A percentile compares a stretch with the other conserved stretches of the same genome.
Conservation (phyloP, 768 basidiomycete species). For the Trametes gibbosa region DNA sequence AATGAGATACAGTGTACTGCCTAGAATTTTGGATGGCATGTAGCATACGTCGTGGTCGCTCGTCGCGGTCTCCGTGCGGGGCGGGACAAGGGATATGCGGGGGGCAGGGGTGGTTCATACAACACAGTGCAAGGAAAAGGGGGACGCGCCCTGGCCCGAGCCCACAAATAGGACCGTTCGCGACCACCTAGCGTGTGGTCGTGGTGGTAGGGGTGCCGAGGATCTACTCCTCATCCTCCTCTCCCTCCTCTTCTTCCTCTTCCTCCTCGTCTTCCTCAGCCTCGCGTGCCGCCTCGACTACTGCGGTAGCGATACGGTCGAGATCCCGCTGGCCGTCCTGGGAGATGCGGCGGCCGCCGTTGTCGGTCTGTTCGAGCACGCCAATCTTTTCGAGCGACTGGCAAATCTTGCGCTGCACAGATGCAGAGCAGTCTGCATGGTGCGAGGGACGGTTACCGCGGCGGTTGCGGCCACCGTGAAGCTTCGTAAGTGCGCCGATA, state of each 20-base stretch:
- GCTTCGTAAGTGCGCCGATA: constrained; percentile 89
- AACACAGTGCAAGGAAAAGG: background rate
- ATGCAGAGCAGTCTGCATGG: constrained; percentile 82
- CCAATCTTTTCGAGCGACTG: constrained; percentile 99
- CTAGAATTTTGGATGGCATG: constrained; percentile 23
- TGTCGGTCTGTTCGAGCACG: constrained; percentile 89
- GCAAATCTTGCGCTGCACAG: constrained; percentile 92
- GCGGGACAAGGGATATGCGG: background rate
- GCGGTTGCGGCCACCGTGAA: constrained; percentile 94
- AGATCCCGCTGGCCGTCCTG: constrained; percentile 97
- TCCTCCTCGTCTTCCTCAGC: constrained; percentile 76
- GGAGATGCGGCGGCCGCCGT: constrained; percentile 93
- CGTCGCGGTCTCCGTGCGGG: constrained; percentile 11
- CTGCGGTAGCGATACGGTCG: constrained; percentile 90
- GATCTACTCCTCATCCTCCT: constrained; percentile 37
- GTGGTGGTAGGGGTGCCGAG: background rate
- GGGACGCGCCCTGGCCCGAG: background rate
- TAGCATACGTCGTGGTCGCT: constrained; percentile 22
- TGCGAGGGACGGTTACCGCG: constrained; percentile 97
- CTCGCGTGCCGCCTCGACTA: constrained; percentile 74
- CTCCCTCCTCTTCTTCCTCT: constrained; percentile 61
- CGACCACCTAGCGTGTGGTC: constrained; percentile 7
- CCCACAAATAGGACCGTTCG: constrained; percentile 8
- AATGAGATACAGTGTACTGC: constrained; percentile 20
- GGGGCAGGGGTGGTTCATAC: constrained; percentile 13